phyloP scores from a whole-genome alignment of 2,329 filamentous ascomycete species.

The Capronia epimyces region DNA sequence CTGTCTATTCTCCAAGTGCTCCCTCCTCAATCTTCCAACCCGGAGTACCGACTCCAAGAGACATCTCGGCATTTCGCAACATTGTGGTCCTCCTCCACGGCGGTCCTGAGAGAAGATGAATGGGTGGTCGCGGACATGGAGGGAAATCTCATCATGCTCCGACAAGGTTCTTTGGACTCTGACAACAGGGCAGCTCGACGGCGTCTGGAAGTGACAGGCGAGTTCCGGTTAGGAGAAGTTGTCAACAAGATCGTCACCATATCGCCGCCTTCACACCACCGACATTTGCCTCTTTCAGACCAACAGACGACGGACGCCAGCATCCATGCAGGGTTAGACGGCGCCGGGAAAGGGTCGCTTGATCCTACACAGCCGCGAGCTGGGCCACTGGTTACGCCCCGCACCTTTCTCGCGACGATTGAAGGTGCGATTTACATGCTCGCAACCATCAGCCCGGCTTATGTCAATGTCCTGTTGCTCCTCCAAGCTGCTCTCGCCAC shows the following conservation, averaged over 20 bases:
- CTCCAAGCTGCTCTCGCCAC: conserved; percentile 69
- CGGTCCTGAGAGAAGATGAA: conserved; percentile 63
- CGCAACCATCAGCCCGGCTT: conserved; percentile 65
- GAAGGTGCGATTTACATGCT: conserved; percentile 87
- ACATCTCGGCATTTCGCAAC: conserved; percentile 74
- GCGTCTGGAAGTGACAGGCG: conserved; percentile 66
- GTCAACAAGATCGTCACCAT: conserved; percentile 81
- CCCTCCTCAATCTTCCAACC: conserved; percentile 8
- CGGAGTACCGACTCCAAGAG: conserved; percentile 54
- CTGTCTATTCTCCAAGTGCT: conserved; percentile 70
- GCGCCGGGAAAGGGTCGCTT: neutral
- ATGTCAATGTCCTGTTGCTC: conserved; percentile 74
- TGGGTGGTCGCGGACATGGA: conserved; percentile 83
- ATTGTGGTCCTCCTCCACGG: conserved; percentile 74
- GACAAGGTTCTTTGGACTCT: conserved; percentile 50
- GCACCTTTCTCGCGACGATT: conserved; percentile 83
- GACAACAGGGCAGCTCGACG: conserved; percentile 56
- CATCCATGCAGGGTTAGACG: neutral
- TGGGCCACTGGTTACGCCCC: conserved; percentile 66
- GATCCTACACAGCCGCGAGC: conserved; percentile 1
- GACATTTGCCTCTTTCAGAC: neutral
- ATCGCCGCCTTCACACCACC: conserved; percentile 44
- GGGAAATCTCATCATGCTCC: conserved; percentile 79
- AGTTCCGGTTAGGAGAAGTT: conserved; percentile 85
- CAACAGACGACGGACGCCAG: neutral